Conservation (phyloP, 2,329 filamentous ascomycete species). For the Ascosphaera apis region DNA sequence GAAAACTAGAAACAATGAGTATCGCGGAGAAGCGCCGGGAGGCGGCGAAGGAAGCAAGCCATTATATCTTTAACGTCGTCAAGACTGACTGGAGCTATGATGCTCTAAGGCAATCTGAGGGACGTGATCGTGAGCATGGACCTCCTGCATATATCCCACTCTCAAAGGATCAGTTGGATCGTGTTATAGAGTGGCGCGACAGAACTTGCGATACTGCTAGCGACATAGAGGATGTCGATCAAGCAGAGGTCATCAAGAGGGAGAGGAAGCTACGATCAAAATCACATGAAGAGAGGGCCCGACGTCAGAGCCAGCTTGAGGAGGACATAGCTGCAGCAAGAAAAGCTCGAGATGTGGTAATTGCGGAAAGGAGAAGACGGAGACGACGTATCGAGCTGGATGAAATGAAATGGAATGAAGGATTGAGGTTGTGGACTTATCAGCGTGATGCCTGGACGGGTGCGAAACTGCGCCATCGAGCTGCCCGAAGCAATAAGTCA, state of each 20-base stretch:
- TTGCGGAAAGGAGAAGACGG: conserved; percentile 29
- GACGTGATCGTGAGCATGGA: conserved; percentile 1
- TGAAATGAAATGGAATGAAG: conserved; percentile 57
- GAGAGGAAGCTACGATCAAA: neutral
- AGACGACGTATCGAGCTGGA: conserved; percentile 35
- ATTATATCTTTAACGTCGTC: conserved; percentile 17
- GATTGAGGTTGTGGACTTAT: conserved; percentile 55
- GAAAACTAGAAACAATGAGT: neutral
- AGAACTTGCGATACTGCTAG: conserved; percentile 6
- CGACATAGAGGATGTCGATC: conserved; percentile 2
- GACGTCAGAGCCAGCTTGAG: neutral
- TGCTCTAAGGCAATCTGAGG: conserved; percentile 2
- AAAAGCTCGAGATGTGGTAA: conserved; percentile 2
- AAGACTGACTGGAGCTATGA: conserved; percentile 21
- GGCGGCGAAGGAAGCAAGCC: conserved; percentile 19
- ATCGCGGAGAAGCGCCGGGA: conserved; percentile 14
- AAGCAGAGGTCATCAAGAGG: neutral
- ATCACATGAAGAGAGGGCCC: neutral
- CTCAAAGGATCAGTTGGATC: neutral
- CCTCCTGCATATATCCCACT: conserved; percentile 1
- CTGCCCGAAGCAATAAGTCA: neutral
- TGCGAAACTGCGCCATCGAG: conserved; percentile 21
- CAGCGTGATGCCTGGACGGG: conserved; percentile 70
- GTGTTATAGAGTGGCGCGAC: conserved; percentile 5
- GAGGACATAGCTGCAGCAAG: neutral